phyloP scores from a whole-genome alignment of 768 basidiomycete genomes.

The Suillus bovinus region DNA sequence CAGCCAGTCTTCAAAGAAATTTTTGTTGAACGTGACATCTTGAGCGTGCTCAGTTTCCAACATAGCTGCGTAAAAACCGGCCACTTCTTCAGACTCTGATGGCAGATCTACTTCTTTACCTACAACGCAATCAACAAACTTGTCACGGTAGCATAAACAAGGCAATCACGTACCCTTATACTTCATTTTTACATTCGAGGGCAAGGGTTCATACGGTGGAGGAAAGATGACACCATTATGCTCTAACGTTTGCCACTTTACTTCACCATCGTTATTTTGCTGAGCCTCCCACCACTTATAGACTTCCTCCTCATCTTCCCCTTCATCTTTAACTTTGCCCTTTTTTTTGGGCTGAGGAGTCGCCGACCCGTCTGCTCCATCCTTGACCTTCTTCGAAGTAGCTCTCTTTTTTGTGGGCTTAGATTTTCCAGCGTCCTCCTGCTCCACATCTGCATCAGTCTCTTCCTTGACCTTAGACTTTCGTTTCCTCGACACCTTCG shows the following conservation, averaged over 20 bases:
- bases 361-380: constrained; percentile 49
- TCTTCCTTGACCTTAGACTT: constrained; percentile 48
- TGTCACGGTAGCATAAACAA: constrained; percentile 4
- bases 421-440: constrained; percentile 50
- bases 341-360: constrained; percentile 51
- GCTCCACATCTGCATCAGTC: constrained; percentile 49
- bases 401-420: constrained; percentile 47
- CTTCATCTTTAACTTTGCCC: constrained; percentile 56
- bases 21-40: constrained; percentile 86
- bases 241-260: constrained; percentile 95
- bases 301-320: constrained; percentile 68
- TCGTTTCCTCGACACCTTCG: constrained; percentile 37
- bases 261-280: constrained; percentile 69
- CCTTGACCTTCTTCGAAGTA: constrained; percentile 53
- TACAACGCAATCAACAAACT: constrained; percentile 34
- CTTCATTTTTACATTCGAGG: constrained; percentile 85
- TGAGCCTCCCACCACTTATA: constrained; percentile 88
- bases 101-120: constrained; percentile 80
- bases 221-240: constrained; percentile 97
- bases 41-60: constrained; percentile 90
- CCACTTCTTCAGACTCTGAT: constrained; percentile 91
- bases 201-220: constrained; percentile 87
- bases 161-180: constrained; percentile 72
- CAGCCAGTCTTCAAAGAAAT: constrained; percentile 94
- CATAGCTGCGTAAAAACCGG: constrained; percentile 93